These are phyloP conservation scores for Rhizophora mangle DNA, from an alignment of 345 rosid species.

Conservation along the genomic window DNA sequence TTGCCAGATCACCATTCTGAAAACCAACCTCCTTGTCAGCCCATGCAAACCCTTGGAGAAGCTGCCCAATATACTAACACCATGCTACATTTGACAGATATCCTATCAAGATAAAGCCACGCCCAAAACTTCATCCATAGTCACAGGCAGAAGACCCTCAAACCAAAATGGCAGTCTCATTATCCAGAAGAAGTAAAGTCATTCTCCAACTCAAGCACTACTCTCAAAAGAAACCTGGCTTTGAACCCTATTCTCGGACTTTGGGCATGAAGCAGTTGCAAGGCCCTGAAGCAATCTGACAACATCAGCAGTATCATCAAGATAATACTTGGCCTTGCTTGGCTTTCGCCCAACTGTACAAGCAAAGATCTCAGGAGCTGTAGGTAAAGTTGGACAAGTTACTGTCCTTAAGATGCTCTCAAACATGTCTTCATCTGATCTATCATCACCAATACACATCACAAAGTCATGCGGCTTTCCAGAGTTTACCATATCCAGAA, in stretches of 20 bases:
- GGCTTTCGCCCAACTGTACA: constrained; percentile 87
- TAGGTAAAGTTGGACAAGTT: constrained; percentile 47
- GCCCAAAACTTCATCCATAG: background rate
- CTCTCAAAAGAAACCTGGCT: constrained; percentile 61
- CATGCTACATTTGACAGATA: too few species aligned
- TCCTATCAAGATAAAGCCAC: too few species aligned
- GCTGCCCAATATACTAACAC: background rate
- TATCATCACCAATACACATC: constrained; percentile 84
- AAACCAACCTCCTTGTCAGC: background rate
- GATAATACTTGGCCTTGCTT: constrained; percentile 86
- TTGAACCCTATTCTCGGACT: constrained; percentile 32
- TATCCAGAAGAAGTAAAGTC: background rate
- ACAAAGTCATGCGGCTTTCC: constrained; percentile 71
- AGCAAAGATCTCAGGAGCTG: constrained; percentile 70
- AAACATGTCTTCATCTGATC: constrained; percentile 94
- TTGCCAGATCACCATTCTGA: background rate
- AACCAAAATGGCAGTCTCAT: constrained; percentile 3
- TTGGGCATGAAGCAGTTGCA: constrained; percentile 47
- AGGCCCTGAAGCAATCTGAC: constrained; percentile 69
- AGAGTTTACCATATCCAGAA: constrained; percentile 44
- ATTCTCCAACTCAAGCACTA: constrained; percentile 29
- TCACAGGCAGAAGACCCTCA: background rate
- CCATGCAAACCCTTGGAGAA: background rate
- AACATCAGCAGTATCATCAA: constrained; percentile 61
- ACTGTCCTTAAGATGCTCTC: constrained; percentile 61